Percentiles rank a stretch among this genome's conserved stretches.
These are phyloP conservation scores for Pyrenophora graminea DNA, from an alignment of 2,329 filamentous ascomycete genomes.

Conservation along the genomic window DNA sequence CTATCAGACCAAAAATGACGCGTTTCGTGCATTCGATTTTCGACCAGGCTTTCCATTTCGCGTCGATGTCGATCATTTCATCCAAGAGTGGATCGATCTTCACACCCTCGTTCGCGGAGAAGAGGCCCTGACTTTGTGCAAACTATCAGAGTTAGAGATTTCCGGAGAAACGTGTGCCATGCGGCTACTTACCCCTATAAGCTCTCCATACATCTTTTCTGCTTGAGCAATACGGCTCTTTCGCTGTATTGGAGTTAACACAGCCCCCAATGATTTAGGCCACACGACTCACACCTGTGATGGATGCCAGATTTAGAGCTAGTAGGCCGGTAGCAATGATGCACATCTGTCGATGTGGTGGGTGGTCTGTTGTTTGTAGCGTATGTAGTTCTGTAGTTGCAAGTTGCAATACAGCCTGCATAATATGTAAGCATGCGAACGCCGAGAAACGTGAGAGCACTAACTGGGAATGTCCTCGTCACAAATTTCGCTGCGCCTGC, in stretches of 20 bases:
- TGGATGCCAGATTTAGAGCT: conserved; percentile 55
- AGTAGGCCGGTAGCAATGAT: conserved; percentile 55
- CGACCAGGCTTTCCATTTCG: conserved; percentile 58
- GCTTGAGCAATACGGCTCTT: conserved; percentile 53
- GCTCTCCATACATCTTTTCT: conserved; percentile 57
- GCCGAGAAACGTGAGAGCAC: background rate
- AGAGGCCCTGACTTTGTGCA: conserved; percentile 56
- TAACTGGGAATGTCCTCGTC: conserved; percentile 50
- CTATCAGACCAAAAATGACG: conserved; percentile 53
- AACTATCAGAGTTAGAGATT: conserved; percentile 36
- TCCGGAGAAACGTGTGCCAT: background rate
- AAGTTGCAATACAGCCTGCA: conserved; percentile 45
- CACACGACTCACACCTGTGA: conserved; percentile 50
- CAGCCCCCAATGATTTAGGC: too few species aligned
- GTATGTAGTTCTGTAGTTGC: conserved; percentile 51
- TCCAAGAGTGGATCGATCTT: conserved; percentile 49
- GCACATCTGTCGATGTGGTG: conserved; percentile 50
- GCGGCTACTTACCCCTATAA: conserved; percentile 48
- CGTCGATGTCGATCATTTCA: conserved; percentile 50
- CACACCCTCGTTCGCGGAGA: conserved; percentile 51
- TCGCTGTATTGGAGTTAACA: conserved; percentile 29
- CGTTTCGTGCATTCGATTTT: conserved; percentile 57
- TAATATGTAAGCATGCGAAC: background rate
- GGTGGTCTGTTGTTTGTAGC: conserved; percentile 47
- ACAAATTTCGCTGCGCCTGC: conserved; percentile 58